Percentiles rank a stretch among this genome's conserved stretches.
Conservation (phyloP, 306 rosid genomes). For the Prunus armeniaca region DNA sequence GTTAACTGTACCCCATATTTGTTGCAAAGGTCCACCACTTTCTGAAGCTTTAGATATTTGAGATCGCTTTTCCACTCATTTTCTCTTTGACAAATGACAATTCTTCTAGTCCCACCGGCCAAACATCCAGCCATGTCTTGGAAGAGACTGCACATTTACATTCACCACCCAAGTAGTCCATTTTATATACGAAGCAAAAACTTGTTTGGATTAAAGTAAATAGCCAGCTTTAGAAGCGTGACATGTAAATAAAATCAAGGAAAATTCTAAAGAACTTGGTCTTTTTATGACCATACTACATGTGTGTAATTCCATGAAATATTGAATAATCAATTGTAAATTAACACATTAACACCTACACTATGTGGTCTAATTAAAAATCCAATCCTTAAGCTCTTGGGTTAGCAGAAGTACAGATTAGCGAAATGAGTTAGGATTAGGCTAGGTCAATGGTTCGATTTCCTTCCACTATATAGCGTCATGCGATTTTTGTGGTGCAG, state of each 20-base stretch:
- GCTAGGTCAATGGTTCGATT: too few species aligned
- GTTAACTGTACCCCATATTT: slow-evolving; percentile 38
- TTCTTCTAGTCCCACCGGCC: slow-evolving; percentile 41
- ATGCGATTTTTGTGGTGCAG: too few species aligned
- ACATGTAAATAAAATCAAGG: neutral
- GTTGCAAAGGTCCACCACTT: slow-evolving; percentile 38
- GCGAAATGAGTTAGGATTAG: too few species aligned
- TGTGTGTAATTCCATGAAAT: too few species aligned
- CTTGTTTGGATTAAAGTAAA: neutral
- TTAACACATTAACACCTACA: neutral
- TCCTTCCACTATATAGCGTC: too few species aligned
- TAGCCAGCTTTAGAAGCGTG: too few species aligned
- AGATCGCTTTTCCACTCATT: slow-evolving; percentile 26
- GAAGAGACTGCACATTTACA: slow-evolving; percentile 30
- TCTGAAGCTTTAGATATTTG: slow-evolving; percentile 46
- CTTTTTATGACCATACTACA: neutral
- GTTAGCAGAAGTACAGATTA: too few species aligned
- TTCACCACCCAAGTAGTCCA: neutral
- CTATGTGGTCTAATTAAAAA: neutral
- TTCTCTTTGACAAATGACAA: slow-evolving; percentile 19
- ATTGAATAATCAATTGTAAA: neutral
- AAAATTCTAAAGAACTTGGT: neutral
- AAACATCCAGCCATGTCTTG: slow-evolving; percentile 46
- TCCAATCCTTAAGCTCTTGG: neutral
- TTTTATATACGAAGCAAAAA: neutral